Percentiles rank a stretch among this genome's conserved stretches.
Evolutionary conservation across 148 eudicot species (phyloP).

Genomic region (Pharnaceum exiguum): DNA sequence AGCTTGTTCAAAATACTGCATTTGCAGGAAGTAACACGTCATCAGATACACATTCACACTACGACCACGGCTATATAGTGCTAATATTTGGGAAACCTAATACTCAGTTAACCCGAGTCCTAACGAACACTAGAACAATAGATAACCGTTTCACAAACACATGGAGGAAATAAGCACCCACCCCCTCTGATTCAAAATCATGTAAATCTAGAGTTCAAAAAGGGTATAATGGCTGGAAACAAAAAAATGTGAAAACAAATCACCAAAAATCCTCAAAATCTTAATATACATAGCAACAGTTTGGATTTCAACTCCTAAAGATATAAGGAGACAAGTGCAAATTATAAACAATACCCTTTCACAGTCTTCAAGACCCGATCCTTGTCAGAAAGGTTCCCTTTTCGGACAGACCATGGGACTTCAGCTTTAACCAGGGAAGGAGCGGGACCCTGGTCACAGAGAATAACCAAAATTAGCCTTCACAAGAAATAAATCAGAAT

Average conservation of each 20-base stretch:
- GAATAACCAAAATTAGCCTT: slow-evolving; percentile 1
- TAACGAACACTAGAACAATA: no score
- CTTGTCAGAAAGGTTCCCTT: slow-evolving; percentile 72
- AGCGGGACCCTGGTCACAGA: slow-evolving; percentile 52
- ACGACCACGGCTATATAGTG: no score
- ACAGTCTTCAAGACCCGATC: slow-evolving; percentile 91
- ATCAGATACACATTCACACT: background rate
- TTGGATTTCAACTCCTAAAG: no score
- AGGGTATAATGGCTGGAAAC: no score
- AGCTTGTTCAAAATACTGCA: slow-evolving; percentile 90
- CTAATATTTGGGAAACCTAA: background rate
- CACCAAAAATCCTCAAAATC: no score
- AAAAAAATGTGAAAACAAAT: no score
- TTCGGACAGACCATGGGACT: slow-evolving; percentile 85
- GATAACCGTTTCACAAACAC: no score
- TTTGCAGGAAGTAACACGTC: background rate
- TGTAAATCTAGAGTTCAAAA: no score
- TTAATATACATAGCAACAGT: no score
- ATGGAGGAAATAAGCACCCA: no score
- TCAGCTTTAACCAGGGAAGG: slow-evolving; percentile 85
- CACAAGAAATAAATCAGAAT: background rate
- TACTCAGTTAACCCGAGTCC: no score
- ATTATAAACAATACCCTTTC: slow-evolving; percentile 60
- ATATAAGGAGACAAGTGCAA: background rate
- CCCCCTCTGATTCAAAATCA: no score